Evolutionary conservation across 2,329 filamentous ascomycete species (phyloP).

Genomic region (Sporothrix inflata): DNA sequence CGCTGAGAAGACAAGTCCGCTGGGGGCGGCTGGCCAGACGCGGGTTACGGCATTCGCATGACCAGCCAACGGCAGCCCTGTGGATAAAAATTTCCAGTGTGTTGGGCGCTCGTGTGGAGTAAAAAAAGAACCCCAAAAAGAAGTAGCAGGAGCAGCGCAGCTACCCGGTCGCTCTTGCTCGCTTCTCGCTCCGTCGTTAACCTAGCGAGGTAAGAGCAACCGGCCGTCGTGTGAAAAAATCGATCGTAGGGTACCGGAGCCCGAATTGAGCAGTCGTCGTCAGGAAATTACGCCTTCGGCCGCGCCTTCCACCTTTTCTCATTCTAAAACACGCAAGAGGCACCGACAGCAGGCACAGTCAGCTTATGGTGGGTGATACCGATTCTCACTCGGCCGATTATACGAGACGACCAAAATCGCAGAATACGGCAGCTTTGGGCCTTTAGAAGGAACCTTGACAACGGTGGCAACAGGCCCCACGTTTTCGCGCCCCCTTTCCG

Average conservation of each 20-base stretch:
- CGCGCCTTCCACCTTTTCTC: constrained; percentile 4
- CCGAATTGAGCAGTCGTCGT: not conserved
- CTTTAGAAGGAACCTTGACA: not conserved
- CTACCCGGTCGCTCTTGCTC: not conserved
- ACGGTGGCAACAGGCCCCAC: not conserved
- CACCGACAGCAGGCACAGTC: constrained; percentile 13
- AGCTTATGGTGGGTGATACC: constrained; percentile 1
- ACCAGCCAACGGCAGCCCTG: constrained; percentile 3
- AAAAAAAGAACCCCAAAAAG: not conserved
- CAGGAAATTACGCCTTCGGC: constrained; percentile 1
- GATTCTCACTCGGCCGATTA: not conserved
- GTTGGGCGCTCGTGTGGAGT: not conserved
- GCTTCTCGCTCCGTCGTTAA: constrained; percentile 4
- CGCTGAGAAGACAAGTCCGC: not conserved
- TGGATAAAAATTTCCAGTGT: constrained; percentile 28
- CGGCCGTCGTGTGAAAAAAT: not conserved
- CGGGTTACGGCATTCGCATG: constrained; percentile 19
- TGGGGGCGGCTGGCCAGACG: not conserved
- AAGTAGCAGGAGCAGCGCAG: not conserved
- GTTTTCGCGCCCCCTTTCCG: not conserved
- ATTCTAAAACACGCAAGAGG: not conserved
- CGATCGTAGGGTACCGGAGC: not conserved
- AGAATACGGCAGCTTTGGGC: not conserved
- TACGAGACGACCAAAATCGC: not conserved
- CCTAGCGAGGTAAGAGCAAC: constrained; percentile 17